Percentiles rank a stretch among this genome's conserved stretches.
These are phyloP conservation scores for Suillus plorans DNA, from an alignment of 768 basidiomycete species.

Conservation along the genomic window DNA sequence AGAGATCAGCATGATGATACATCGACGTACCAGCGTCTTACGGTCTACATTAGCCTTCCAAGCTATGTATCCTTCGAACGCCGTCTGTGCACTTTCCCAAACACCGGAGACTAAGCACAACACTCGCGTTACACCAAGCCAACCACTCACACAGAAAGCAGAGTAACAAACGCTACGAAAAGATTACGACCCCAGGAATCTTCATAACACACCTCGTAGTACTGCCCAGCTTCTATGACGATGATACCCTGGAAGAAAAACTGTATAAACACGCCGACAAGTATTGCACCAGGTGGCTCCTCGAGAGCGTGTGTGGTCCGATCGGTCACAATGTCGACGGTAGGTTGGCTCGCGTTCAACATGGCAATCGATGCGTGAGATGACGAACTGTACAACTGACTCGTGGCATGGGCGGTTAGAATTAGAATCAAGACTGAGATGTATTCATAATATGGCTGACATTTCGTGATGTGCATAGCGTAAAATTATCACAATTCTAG, in stretches of 20 bases:
- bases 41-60: slow-evolving; percentile 37
- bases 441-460: not conserved
- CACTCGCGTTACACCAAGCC: not conserved
- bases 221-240: slow-evolving; percentile 39
- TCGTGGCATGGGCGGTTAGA: not conserved
- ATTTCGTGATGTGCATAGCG: not conserved
- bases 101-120: not conserved
- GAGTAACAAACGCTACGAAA: slow-evolving; percentile 40
- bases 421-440: not conserved
- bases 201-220: slow-evolving; percentile 41
- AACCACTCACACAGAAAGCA: slow-evolving; percentile 41
- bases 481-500: slow-evolving; percentile 19
- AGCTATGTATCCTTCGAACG: slow-evolving; percentile 41
- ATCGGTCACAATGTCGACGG: not conserved
- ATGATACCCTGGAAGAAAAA: slow-evolving; percentile 48
- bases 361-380: not conserved
- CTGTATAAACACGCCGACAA: slow-evolving; percentile 47
- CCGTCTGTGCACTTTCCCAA: slow-evolving; percentile 36
- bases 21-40: slow-evolving; percentile 34
- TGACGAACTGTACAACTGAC: too few species aligned
- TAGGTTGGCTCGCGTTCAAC: not conserved
- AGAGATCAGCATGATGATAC: not conserved
- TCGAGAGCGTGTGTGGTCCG: slow-evolving; percentile 23
- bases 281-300: slow-evolving; percentile 38
- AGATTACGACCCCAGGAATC: slow-evolving; percentile 43